These are phyloP conservation scores for Akanthomyces muscarius DNA, from an alignment of 2,329 filamentous ascomycete species.

Conservation along the genomic window DNA sequence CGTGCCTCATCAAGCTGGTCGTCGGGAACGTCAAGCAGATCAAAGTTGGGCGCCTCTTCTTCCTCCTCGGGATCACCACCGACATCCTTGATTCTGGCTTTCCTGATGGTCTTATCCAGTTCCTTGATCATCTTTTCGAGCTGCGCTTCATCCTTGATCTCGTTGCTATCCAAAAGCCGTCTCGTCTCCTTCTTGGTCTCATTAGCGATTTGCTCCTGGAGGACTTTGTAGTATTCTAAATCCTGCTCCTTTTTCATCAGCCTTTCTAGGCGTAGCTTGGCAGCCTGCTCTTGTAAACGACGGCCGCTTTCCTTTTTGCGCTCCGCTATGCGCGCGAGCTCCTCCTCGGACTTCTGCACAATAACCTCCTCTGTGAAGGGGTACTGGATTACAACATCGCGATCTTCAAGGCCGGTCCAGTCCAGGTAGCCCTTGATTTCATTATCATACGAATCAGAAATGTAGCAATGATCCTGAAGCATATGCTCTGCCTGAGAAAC, in stretches of 20 bases:
- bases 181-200: constrained; percentile 89
- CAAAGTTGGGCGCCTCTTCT: constrained; percentile 78
- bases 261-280: constrained; percentile 94
- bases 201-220: constrained; percentile 67
- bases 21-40: constrained; percentile 82
- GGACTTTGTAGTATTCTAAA: constrained; percentile 84
- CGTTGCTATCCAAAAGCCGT: constrained; percentile 80
- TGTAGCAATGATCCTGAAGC: constrained; percentile 82
- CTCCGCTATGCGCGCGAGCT: constrained; percentile 84
- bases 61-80: constrained; percentile 78
- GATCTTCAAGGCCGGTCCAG: constrained; percentile 86
- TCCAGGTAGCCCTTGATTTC: constrained; percentile 78
- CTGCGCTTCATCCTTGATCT: constrained; percentile 85
- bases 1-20: constrained; percentile 89
- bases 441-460: constrained; percentile 76
- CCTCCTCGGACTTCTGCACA: constrained; percentile 89
- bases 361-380: constrained; percentile 90
- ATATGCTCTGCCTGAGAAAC: constrained; percentile 83
- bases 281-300: constrained; percentile 88
- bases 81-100: constrained; percentile 88
- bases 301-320: constrained; percentile 92
- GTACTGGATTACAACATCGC: constrained; percentile 86
- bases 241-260: constrained; percentile 94
- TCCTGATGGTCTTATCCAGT: constrained; percentile 83
- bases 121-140: constrained; percentile 83